Base-by-base conservation (phyloP, 208 protist genomes). In the Leishmania lainsoni region DNA sequence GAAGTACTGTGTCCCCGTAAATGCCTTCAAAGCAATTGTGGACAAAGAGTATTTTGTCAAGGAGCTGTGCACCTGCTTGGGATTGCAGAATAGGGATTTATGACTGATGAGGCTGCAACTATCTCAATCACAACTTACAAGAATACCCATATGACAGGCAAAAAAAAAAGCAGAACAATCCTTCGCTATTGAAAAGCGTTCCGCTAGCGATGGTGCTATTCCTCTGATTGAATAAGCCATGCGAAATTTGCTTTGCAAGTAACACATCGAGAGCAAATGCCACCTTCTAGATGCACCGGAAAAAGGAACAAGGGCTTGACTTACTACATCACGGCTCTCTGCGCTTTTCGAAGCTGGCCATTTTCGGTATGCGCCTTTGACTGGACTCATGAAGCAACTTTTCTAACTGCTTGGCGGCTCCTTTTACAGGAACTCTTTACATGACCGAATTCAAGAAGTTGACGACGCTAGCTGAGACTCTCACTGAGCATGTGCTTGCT, bases 21-120 rank as follows among this genome's bases (percentile, higher is more conserved):
- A 95, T 75, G 79, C 95, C 14, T 98, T 94, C 75, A 89, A 90
- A 74, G 93, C 93, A 1, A 98, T 97, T 82, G 89, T 93, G 10
- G 72, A 95, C 68, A 77, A 92, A 35, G 77, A 96, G 58, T 98
- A 98, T 83, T 98, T 98, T 87, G 76, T 96, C 22, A 88, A 95
- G 32, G 86, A 82, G 49, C 80, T 98, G 35, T 83, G 78, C 42
- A 69, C 83, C 35, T 86, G 85, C 58, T 74, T 96, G 66, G 45
- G 68, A 52, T 69, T 90, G 32, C 94, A 97, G 78, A 68, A 85
- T 5, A 42, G 74, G 5, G 45, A 58, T 79, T 45, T 63, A 51
- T 79, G 51, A 35, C 32, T 45, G 39, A 45, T 48, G 51, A 59
- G 1, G 35, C 42, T 75, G 51, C 29, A 70, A 29, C 35, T 59